Evolutionary conservation across 257 asterid genomes (phyloP).

Genomic region (Solanum dulcamara): DNA sequence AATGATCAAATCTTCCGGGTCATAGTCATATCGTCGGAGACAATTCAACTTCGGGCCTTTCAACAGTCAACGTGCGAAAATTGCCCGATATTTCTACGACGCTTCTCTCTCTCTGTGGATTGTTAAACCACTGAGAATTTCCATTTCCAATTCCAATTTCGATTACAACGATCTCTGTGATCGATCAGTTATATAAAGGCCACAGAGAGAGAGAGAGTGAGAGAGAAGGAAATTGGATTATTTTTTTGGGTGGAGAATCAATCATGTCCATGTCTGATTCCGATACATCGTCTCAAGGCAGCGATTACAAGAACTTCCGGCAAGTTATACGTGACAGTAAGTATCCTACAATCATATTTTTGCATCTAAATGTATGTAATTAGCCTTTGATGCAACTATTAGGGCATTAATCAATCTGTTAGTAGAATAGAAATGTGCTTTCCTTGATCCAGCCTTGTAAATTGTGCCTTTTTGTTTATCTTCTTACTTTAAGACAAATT

Average conservation of each 20-base stretch:
- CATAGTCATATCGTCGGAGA: slow-evolving; percentile 1
- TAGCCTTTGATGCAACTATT: not conserved
- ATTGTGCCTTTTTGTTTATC: not conserved
- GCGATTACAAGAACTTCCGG: slow-evolving; percentile 46
- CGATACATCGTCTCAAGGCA: slow-evolving; percentile 50
- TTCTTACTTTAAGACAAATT: not conserved
- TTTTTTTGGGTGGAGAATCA: not conserved
- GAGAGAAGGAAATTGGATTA: not conserved
- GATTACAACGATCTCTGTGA: slow-evolving; percentile 9
- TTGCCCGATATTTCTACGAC: slow-evolving; percentile 1
- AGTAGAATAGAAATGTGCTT: not conserved
- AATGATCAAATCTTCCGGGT: slow-evolving; percentile 6
- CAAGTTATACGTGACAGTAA: slow-evolving; percentile 54
- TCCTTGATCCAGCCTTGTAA: not conserved
- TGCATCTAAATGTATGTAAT: not conserved
- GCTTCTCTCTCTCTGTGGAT: not conserved
- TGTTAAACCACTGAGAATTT: slow-evolving; percentile 5
- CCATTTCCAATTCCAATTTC: not conserved
- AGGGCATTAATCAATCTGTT: not conserved
- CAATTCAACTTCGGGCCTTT: slow-evolving; percentile 15
- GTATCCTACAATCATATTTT: not conserved
- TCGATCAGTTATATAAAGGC: not conserved
- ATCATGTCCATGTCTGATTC: slow-evolving; percentile 57
- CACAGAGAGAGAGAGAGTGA: not conserved
- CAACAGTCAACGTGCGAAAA: slow-evolving; percentile 16